Percentiles rank a stretch among this genome's conserved stretches.
Evolutionary conservation across 352 stramenopile genomes (phyloP).

Genomic region (Phytophthora pistaciae): DNA sequence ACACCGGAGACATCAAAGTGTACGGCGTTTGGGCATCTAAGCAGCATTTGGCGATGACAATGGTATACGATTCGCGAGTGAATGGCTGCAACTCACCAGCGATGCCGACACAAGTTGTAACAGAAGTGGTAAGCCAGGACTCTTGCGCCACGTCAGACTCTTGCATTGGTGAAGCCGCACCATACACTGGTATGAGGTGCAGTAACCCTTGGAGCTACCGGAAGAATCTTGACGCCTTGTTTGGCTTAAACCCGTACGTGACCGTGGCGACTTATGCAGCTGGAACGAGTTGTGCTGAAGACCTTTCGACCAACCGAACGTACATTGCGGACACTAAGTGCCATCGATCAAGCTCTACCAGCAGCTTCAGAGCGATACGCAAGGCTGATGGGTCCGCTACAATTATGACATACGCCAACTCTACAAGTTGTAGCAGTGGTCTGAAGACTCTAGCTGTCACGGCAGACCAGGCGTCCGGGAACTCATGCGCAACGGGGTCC

Average conservation of each 20-base stretch:
- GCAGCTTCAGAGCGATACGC: constrained; percentile 8
- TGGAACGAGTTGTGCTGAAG: constrained; percentile 8
- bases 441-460: background rate
- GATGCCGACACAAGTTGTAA: constrained; percentile 1
- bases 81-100: background rate
- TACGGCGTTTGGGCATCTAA: background rate
- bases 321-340: constrained; percentile 21
- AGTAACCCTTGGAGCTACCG: constrained; percentile 4
- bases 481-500: constrained; percentile 5
- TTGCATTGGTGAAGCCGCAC: background rate
- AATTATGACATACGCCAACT: constrained; percentile 12
- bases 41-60: background rate
- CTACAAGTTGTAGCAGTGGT: constrained; percentile 2
- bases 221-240: constrained; percentile 2
- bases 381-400: constrained; percentile 14
- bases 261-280: constrained; percentile 10
- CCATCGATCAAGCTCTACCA: constrained; percentile 7
- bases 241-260: constrained; percentile 13
- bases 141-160: background rate
- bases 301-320: background rate
- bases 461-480: constrained; percentile 1
- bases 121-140: background rate
- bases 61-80: constrained; percentile 2
- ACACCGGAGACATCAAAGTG: constrained; percentile 8
- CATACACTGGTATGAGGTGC: constrained; percentile 10